Percentiles rank a stretch among this genome's conserved stretches.
These are phyloP conservation scores for Talaromyces borbonicus DNA, from an alignment of 495 filamentous ascomycete species.

Conservation along the genomic window DNA sequence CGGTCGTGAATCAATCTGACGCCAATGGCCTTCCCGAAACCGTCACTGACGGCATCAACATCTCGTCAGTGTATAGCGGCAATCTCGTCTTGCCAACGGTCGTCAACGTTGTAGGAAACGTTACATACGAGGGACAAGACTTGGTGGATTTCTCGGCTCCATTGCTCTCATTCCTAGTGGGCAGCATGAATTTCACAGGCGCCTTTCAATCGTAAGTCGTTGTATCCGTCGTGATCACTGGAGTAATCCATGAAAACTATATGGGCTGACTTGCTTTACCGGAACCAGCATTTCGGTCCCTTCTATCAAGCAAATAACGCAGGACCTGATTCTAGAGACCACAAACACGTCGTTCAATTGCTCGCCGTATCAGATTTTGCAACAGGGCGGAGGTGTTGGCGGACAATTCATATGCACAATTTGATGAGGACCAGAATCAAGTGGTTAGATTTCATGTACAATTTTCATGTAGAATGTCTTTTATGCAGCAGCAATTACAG, in stretches of 20 bases:
- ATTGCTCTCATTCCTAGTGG: background rate
- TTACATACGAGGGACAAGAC: background rate
- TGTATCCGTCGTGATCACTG: background rate
- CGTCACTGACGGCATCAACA: background rate
- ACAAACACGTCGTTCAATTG: background rate
- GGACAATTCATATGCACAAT: background rate
- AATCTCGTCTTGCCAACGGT: background rate
- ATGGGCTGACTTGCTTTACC: no score
- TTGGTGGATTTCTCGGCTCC: background rate
- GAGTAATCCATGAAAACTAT: no score
- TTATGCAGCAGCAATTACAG: no score
- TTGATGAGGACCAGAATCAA: no score
- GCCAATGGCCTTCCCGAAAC: background rate
- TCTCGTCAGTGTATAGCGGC: background rate
- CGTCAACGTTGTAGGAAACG: background rate
- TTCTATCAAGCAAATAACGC: background rate
- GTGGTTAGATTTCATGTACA: no score
- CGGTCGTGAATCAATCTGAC: background rate
- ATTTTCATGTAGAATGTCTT: no score
- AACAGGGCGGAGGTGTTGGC: background rate
- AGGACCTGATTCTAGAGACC: background rate
- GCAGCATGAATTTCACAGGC: background rate
- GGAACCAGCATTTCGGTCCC: background rate
- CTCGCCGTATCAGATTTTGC: background rate
- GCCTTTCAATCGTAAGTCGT: background rate